Base-by-base conservation (phyloP, 495 filamentous ascomycete genomes). In the Bombardia bombarda region DNA sequence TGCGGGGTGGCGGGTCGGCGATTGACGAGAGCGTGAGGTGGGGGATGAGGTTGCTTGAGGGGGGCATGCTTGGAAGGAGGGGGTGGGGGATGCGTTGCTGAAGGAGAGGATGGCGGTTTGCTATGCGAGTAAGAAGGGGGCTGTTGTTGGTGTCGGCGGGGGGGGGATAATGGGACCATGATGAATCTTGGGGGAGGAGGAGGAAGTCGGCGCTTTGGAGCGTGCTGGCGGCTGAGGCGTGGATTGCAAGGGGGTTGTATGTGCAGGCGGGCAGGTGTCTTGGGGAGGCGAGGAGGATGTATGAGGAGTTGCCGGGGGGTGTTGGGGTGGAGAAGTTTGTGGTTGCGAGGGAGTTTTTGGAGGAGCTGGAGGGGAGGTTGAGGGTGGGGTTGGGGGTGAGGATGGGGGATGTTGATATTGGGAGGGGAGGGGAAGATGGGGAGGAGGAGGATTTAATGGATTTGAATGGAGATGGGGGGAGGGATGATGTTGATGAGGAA, bases 201-300 rank as follows among this genome's bases (percentile, higher is more conserved):
- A 73, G 92, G 20, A 97, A 95, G 63, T 83, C 87, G 7, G 93
- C 86, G 0, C 75, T 95, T 60, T 98, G 93, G 90, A 84, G 79
- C 50, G 74, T 92, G 20, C 68, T 94, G 23, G 84, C 84, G 5
- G 82, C 89, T 1, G 84, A 93, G 38, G 73, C 79, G 3, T 98
- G 92, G 92, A 61, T 90, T 13, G 73, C 71, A 30, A 72, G 86
- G 28, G 77, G 73, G 7, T 86, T 88, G 40, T 75, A 71, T 24
- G 67, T 79, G 13, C 80, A 87, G 49, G 82, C 85, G 12, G 82
- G 83, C 38, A 66, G 71, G 10, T 85, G 84, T 49, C 65, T 95
- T 12, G 78, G 84, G 37, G 78, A 82, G 42, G 86, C 85, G 0
- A 66, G 79, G 19, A 70, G 68, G 42, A 75, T 86, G 38, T 93